Conservation (phyloP, 305 asterid species). For the Ilex paraguariensis region DNA sequence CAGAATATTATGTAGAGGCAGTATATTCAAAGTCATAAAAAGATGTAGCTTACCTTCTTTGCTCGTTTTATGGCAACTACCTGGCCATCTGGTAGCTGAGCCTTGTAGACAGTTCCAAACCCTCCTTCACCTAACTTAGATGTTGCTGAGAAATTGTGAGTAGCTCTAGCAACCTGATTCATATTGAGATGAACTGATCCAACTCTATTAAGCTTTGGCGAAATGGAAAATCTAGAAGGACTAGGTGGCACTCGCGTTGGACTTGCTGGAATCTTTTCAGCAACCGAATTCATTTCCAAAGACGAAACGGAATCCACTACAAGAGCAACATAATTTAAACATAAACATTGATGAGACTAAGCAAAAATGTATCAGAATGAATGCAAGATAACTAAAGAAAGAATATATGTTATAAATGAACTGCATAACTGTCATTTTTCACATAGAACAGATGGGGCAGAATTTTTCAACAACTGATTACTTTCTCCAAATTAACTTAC, state of each 20-base stretch:
- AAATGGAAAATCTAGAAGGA: constrained; percentile 90
- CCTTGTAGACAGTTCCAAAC: constrained; percentile 86
- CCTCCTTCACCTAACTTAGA: constrained; percentile 85
- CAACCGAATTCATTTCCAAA: constrained; percentile 49
- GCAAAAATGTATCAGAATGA: neutral
- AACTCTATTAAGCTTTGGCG: constrained; percentile 76
- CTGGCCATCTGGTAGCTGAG: constrained; percentile 70
- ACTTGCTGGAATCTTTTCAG: constrained; percentile 59
- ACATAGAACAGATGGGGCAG: too few species aligned
- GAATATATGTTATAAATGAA: neutral
- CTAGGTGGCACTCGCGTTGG: constrained; percentile 80
- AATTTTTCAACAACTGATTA: too few species aligned
- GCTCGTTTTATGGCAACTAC: constrained; percentile 93
- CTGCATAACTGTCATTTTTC: too few species aligned
- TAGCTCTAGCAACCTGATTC: constrained; percentile 64
- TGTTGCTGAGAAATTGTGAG: constrained; percentile 68
- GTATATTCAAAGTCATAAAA: constrained; percentile 12
- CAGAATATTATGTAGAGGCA: constrained; percentile 2
- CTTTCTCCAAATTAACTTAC: too few species aligned
- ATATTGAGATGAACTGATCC: constrained; percentile 82
- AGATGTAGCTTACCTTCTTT: constrained; percentile 52
- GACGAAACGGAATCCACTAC: constrained; percentile 63
- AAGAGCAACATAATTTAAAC: constrained; percentile 16
- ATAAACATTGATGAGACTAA: constrained; percentile 5
- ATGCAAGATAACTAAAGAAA: neutral